These are phyloP conservation scores for Mrakia blollopis DNA, from an alignment of 768 basidiomycete species.

Conservation along the genomic window DNA sequence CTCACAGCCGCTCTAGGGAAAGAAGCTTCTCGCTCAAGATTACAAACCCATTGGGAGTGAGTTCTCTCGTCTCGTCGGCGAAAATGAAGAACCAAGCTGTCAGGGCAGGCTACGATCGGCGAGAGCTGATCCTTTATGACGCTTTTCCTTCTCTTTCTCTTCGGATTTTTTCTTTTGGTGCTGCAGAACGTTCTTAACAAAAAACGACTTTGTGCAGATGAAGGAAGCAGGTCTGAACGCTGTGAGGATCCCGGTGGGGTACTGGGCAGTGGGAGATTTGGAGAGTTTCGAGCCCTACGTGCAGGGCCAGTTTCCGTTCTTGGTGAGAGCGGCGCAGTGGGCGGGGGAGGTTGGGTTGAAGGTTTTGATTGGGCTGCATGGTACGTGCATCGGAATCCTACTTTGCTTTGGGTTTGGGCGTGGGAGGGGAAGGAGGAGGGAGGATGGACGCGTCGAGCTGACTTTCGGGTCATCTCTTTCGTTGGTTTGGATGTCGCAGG, in stretches of 20 bases:
- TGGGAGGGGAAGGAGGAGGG: background rate
- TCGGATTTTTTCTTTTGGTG: no score
- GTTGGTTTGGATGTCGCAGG: no score
- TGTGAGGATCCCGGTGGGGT: conserved; percentile 35
- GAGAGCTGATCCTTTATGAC: background rate
- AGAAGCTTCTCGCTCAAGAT: background rate
- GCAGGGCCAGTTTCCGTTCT: conserved; percentile 32
- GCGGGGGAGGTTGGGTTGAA: conserved; percentile 19
- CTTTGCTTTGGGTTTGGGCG: background rate
- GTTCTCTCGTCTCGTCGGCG: background rate
- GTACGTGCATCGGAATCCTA: background rate
- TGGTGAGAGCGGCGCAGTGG: conserved; percentile 29
- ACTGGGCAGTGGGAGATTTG: conserved; percentile 33
- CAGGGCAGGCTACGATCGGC: background rate
- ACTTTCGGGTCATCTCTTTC: background rate
- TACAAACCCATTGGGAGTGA: conserved; percentile 33
- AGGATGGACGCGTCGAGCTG: conserved; percentile 1
- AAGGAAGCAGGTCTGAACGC: conserved; percentile 31
- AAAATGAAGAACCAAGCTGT: background rate
- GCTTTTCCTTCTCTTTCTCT: background rate
- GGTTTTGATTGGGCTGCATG: conserved; percentile 27
- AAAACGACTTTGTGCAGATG: conserved; percentile 33
- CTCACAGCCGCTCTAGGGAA: conserved; percentile 32
- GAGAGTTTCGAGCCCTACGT: conserved; percentile 35
- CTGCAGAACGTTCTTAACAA: conserved; percentile 33